These are phyloP conservation scores for Thalassiosira ordinaria DNA, from an alignment of 352 stramenopile genomes.

Conservation along the genomic window DNA sequence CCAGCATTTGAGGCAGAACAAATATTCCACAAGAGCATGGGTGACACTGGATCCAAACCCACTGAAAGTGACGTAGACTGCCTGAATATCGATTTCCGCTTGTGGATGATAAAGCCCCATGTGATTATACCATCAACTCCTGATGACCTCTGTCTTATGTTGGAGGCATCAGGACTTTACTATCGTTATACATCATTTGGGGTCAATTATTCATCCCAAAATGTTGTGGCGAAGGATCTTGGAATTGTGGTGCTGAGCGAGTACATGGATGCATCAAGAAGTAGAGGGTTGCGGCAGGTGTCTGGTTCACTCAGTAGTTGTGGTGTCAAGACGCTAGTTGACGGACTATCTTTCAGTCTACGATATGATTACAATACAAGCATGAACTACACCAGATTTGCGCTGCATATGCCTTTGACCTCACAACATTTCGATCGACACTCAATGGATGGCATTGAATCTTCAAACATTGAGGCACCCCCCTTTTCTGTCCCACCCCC, in stretches of 20 bases:
- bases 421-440: conserved; percentile 50
- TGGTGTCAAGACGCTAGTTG: conserved; percentile 70
- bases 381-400: conserved; percentile 76
- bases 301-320: conserved; percentile 56
- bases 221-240: conserved; percentile 71
- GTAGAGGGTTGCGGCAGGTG: conserved; percentile 57
- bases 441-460: conserved; percentile 66
- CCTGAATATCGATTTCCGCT: conserved; percentile 81
- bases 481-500: conserved; percentile 64
- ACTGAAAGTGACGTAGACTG: conserved; percentile 36
- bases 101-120: conserved; percentile 66
- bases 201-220: conserved; percentile 71
- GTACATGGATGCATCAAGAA: conserved; percentile 55
- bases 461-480: conserved; percentile 61
- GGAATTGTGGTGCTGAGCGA: conserved; percentile 66
- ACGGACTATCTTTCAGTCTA: conserved; percentile 81
- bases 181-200: conserved; percentile 79
- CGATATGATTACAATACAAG: conserved; percentile 73
- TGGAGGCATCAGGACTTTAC: conserved; percentile 68
- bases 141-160: conserved; percentile 47
- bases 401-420: conserved; percentile 69
- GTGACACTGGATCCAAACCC: conserved; percentile 23
- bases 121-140: conserved; percentile 54
- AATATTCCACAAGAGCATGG: conserved; percentile 33
- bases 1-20: conserved; percentile 70